phyloP scores from a whole-genome alignment of 140 eudicot species.

The Cichorium intybus region DNA sequence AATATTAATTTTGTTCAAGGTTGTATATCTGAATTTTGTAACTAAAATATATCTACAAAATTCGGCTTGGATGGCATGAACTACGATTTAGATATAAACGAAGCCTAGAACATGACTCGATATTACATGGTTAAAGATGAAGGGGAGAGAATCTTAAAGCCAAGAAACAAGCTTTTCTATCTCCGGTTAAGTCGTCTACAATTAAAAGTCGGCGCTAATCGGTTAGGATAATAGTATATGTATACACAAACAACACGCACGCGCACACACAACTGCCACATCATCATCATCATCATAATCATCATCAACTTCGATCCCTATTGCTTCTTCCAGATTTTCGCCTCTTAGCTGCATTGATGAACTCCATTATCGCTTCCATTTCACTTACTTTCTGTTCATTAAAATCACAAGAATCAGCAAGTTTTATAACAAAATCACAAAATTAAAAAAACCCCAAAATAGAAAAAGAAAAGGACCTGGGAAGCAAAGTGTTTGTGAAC shows the following conservation, averaged over 20 bases:
- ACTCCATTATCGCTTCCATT: constrained; percentile 77
- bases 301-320: constrained; percentile 31
- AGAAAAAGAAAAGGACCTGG: constrained; percentile 51
- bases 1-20: too few relatives aligned
- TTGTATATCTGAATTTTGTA: too few relatives aligned
- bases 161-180: constrained; percentile 40
- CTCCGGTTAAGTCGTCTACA: constrained; percentile 33
- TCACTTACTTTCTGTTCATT: constrained; percentile 71
- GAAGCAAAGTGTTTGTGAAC: constrained; percentile 92
- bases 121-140: constrained; percentile 39
- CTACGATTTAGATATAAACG: constrained; percentile 21
- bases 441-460: background rate
- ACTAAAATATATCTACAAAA: too few relatives aligned
- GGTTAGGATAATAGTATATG: constrained; percentile 46
- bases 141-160: constrained; percentile 20
- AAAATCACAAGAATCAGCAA: background rate
- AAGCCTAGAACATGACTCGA: constrained; percentile 12
- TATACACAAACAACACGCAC: constrained; percentile 49
- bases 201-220: constrained; percentile 31
- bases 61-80: background rate
- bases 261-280: constrained; percentile 17
- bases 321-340: constrained; percentile 45
- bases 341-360: constrained; percentile 78
- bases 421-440: background rate
- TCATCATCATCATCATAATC: background rate